Percentiles rank a stretch among this genome's conserved stretches.
These are phyloP conservation scores for Eragrostis tef DNA, from an alignment of 202 grass and related monocot species.

Conservation along the genomic window DNA sequence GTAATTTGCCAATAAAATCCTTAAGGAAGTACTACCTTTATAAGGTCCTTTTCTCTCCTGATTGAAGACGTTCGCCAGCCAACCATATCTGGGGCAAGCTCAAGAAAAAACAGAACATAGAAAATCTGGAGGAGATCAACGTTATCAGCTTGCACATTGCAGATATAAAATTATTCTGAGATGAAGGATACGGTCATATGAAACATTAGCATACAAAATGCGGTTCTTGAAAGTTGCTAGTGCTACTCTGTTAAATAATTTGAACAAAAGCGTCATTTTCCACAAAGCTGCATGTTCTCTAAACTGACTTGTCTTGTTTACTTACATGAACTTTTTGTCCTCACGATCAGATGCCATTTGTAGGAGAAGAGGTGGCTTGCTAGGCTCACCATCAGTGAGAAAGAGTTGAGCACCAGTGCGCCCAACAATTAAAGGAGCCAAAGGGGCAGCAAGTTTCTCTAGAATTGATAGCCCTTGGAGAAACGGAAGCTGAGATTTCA, in stretches of 20 bases:
- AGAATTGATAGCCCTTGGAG: constrained; percentile 75
- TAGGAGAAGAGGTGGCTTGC: constrained; percentile 74
- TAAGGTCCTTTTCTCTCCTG: constrained; percentile 74
- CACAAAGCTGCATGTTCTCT: background rate
- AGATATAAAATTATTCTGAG: constrained; percentile 20
- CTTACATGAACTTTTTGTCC: constrained; percentile 72
- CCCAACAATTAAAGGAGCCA: constrained; percentile 76
- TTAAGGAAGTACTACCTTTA: constrained; percentile 48
- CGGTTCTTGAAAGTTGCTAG: constrained; percentile 76
- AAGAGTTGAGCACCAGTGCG: constrained; percentile 78
- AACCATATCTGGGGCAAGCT: constrained; percentile 74
- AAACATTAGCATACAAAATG: constrained; percentile 81
- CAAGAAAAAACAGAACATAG: constrained; percentile 53
- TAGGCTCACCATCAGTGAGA: constrained; percentile 82
- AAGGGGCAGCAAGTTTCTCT: constrained; percentile 77
- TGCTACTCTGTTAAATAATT: constrained; percentile 62
- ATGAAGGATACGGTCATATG: constrained; percentile 84
- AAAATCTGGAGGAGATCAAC: background rate
- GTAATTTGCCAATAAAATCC: background rate
- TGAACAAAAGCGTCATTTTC: constrained; percentile 30
- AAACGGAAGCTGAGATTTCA: constrained; percentile 78
- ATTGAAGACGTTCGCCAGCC: constrained; percentile 94
- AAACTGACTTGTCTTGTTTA: constrained; percentile 15
- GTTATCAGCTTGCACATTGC: background rate
- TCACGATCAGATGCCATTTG: constrained; percentile 72